Evolutionary conservation across 306 rosid species (phyloP).

Genomic region (Ziziphus jujuba): DNA sequence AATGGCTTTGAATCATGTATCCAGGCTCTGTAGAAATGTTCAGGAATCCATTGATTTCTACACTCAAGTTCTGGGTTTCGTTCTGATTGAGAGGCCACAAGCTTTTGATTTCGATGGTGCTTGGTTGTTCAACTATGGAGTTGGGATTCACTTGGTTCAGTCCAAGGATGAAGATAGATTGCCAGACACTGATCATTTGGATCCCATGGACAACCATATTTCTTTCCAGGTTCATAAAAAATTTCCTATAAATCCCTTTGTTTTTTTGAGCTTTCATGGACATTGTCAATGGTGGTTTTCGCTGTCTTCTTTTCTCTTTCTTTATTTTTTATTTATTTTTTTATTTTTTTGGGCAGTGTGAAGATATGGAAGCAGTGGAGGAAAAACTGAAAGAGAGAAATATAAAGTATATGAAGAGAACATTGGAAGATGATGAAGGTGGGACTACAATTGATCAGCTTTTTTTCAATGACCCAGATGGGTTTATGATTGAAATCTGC

Average conservation of each 20-base stretch:
- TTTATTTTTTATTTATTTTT: no score
- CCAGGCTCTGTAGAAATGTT: constrained; percentile 60
- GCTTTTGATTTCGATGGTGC: constrained; percentile 62
- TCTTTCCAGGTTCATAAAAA: constrained; percentile 68
- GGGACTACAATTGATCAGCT: constrained; percentile 45
- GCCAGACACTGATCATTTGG: constrained; percentile 35
- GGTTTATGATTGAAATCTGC: constrained; percentile 77
- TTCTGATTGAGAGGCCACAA: constrained; percentile 51
- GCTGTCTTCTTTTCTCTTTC: not conserved
- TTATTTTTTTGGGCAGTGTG: no score
- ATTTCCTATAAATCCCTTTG: no score
- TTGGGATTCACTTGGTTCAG: constrained; percentile 73
- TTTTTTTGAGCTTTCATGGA: no score
- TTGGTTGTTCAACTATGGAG: constrained; percentile 72
- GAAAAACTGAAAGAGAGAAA: constrained; percentile 42
- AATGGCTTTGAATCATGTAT: constrained; percentile 69
- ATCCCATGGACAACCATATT: constrained; percentile 70
- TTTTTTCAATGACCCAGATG: constrained; percentile 71
- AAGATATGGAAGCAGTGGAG: constrained; percentile 56
- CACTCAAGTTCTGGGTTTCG: constrained; percentile 61
- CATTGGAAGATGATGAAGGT: constrained; percentile 29
- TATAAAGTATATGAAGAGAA: constrained; percentile 48
- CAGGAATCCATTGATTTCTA: constrained; percentile 58
- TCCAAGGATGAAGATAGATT: constrained; percentile 39
- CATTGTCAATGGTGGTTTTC: no score